Evolutionary conservation across 192 early-diverging fungal species (phyloP).

Genomic region (Backusella sp.): DNA sequence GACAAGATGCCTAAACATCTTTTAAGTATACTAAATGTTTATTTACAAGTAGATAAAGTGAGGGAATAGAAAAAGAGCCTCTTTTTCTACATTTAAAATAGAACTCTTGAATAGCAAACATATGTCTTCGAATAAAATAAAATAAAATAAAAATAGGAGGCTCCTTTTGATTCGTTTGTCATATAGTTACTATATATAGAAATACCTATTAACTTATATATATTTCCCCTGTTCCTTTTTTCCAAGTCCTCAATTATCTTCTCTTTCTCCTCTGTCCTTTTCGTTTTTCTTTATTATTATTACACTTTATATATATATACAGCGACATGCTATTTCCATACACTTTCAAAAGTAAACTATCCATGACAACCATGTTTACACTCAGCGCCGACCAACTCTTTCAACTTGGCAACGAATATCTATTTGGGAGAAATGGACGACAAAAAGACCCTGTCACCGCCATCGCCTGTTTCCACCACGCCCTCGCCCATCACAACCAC

Average conservation of each 20-base stretch:
- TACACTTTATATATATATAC: background rate
- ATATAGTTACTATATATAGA: background rate
- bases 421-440: slow-evolving; percentile 52
- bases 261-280: background rate
- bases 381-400: slow-evolving; percentile 21
- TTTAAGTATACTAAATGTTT: background rate
- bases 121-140: background rate
- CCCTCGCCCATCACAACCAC: slow-evolving; percentile 40
- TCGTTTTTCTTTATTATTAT: background rate
- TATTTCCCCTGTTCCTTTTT: background rate
- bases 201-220: background rate
- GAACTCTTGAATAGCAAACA: background rate
- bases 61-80: too few relatives aligned
- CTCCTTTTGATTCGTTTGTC: slow-evolving; percentile 6
- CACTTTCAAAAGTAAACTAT: background rate
- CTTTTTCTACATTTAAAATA: background rate
- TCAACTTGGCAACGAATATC: slow-evolving; percentile 25
- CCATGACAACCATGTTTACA: background rate
- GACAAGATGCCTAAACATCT: background rate
- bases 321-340: background rate
- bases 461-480: slow-evolving; percentile 48
- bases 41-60: background rate
- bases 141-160: background rate
- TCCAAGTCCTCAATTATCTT: background rate
- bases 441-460: slow-evolving; percentile 46